These are phyloP conservation scores for Phytopythium mirpurense DNA, from an alignment of 352 stramenopile species.

Conservation along the genomic window DNA sequence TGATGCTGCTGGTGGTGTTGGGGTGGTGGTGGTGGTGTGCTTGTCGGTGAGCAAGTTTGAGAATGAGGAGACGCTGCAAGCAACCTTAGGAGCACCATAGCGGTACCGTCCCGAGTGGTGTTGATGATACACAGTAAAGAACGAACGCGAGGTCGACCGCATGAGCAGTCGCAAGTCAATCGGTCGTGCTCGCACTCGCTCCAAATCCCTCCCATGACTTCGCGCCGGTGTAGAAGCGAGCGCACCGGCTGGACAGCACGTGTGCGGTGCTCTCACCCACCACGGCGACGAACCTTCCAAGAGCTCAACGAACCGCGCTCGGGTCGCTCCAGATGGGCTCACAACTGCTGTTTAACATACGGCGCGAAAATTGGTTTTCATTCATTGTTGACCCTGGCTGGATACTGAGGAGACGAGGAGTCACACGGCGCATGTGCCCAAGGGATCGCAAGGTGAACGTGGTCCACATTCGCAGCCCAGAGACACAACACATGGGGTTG, in stretches of 20 bases:
- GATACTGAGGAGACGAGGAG: not conserved
- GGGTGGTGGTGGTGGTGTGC: slow-evolving; percentile 1
- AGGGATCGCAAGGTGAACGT: too few relatives aligned
- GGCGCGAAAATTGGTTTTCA: not conserved
- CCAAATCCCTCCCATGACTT: not conserved
- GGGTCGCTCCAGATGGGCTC: not conserved
- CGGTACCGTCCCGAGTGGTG: too few relatives aligned
- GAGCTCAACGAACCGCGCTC: not conserved
- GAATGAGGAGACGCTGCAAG: not conserved
- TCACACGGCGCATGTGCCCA: not conserved
- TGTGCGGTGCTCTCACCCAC: not conserved
- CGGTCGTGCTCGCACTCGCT: not conserved
- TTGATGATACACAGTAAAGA: too few relatives aligned
- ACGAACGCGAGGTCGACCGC: slow-evolving; percentile 1
- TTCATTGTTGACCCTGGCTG: too few relatives aligned
- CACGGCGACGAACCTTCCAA: too few relatives aligned
- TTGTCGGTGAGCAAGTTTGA: not conserved
- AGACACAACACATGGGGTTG: too few relatives aligned
- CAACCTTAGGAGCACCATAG: too few relatives aligned
- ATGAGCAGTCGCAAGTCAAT: not conserved
- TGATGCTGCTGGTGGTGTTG: not conserved
- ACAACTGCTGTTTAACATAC: not conserved
- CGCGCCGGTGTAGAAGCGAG: not conserved
- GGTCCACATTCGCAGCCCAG: too few relatives aligned
- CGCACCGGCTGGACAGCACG: not conserved